Conservation (phyloP, 2,329 filamentous ascomycete species). For the Cordyceps sp. region DNA sequence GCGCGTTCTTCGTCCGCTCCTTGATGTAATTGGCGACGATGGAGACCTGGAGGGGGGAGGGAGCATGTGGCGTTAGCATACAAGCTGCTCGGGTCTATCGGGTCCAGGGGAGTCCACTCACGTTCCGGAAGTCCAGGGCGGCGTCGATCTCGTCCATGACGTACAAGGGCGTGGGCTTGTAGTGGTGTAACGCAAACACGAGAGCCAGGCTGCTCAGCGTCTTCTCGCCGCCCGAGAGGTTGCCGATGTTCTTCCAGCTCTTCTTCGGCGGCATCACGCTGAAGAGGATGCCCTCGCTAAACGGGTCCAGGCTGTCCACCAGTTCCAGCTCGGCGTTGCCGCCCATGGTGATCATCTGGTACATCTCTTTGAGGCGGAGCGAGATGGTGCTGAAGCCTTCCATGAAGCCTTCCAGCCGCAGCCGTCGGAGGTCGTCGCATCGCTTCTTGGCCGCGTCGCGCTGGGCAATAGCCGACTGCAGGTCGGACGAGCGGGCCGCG, state of each 20-base stretch:
- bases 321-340: constrained; percentile 95
- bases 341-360: constrained; percentile 99
- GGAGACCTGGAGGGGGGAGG: constrained; percentile 65
- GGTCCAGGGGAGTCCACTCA: constrained; percentile 32
- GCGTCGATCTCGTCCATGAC: constrained; percentile 99
- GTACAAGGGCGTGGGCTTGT: constrained; percentile 92
- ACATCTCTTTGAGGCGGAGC: constrained; percentile 94
- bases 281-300: constrained; percentile 92
- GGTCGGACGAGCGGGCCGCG: constrained; percentile 63
- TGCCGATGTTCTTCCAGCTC: constrained; percentile 98
- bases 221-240: constrained; percentile 92
- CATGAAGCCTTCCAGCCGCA: constrained; percentile 95
- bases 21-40: constrained; percentile 99
- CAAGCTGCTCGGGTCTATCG: not conserved
- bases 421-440: constrained; percentile 76
- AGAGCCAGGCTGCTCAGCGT: constrained; percentile 82
- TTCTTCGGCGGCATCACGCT: constrained; percentile 99
- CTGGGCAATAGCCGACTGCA: constrained; percentile 58
- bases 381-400: constrained; percentile 92
- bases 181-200: constrained; percentile 97
- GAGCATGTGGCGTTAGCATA: not conserved
- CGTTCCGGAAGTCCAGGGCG: constrained; percentile 92
- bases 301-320: constrained; percentile 89
- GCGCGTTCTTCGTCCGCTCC: constrained; percentile 95
- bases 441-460: constrained; percentile 84